These are phyloP conservation scores for Sugiyamaella smithiae DNA, from an alignment of 805 yeast genomes.

Conservation along the genomic window DNA sequence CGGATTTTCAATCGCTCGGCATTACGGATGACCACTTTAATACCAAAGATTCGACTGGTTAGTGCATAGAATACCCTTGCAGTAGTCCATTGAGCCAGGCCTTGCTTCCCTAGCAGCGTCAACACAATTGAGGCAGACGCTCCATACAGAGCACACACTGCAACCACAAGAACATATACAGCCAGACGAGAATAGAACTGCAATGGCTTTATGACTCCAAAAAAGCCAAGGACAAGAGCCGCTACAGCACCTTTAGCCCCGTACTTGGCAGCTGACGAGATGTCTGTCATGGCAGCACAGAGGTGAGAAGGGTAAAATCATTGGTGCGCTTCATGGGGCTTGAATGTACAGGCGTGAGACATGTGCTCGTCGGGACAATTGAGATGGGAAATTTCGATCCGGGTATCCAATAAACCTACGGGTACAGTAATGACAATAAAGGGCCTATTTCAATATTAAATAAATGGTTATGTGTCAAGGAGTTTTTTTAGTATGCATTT, in stretches of 20 bases:
- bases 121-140: slow-evolving; percentile 69
- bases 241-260: slow-evolving; percentile 16
- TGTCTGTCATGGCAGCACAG: slow-evolving; percentile 3
- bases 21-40: slow-evolving; percentile 65
- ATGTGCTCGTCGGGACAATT: too few species aligned
- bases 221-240: slow-evolving; percentile 27
- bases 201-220: slow-evolving; percentile 34
- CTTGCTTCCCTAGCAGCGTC: slow-evolving; percentile 67
- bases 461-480: too few species aligned
- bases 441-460: too few species aligned
- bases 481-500: too few species aligned
- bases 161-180: slow-evolving; percentile 31
- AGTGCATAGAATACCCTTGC: slow-evolving; percentile 75
- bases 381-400: too few species aligned
- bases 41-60: slow-evolving; percentile 61
- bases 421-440: too few species aligned
- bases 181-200: slow-evolving; percentile 34
- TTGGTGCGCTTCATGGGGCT: too few species aligned
- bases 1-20: slow-evolving; percentile 52
- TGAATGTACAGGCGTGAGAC: too few species aligned
- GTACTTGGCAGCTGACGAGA: slow-evolving; percentile 9
- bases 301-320: too few species aligned
- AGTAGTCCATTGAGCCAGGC: slow-evolving; percentile 83
- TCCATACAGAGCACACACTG: slow-evolving; percentile 46
- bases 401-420: too few species aligned